Conservation (phyloP, 179 eudicot genomes). For the Beta corolliflora region DNA sequence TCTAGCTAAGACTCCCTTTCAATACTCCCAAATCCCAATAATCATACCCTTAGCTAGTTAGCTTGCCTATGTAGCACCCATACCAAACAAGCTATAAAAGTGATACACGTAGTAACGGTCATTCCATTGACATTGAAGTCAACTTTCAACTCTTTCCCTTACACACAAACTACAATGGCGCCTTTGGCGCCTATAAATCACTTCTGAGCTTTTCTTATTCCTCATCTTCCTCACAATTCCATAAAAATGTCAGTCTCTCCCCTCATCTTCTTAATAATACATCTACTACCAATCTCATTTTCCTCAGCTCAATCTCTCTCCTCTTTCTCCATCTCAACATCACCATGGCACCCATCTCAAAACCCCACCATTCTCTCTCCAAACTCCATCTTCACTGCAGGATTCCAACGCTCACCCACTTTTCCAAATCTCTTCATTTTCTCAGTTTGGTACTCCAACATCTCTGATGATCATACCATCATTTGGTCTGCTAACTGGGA, state of each 20-base stretch:
- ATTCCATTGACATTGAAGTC: not conserved
- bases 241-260: no score
- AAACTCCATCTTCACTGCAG: slow-evolving; percentile 64
- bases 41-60: no score
- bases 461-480: slow-evolving; percentile 27
- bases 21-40: no score
- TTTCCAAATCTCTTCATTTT: slow-evolving; percentile 42
- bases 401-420: slow-evolving; percentile 43
- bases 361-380: slow-evolving; percentile 57
- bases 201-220: no score
- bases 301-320: slow-evolving; percentile 20
- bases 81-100: no score
- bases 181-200: no score
- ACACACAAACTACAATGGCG: not conserved
- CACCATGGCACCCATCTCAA: slow-evolving; percentile 57
- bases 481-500: slow-evolving; percentile 62
- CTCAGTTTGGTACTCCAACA: slow-evolving; percentile 60
- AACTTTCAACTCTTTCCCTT: not conserved
- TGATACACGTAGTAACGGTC: no score
- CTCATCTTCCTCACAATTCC: no score
- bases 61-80: no score
- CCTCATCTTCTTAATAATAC: not conserved
- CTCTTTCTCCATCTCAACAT: slow-evolving; percentile 26
- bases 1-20: no score
- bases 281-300: not conserved